These are phyloP conservation scores for Aureobasidium vineae DNA, from an alignment of 2,329 filamentous ascomycete species.

Conservation along the genomic window DNA sequence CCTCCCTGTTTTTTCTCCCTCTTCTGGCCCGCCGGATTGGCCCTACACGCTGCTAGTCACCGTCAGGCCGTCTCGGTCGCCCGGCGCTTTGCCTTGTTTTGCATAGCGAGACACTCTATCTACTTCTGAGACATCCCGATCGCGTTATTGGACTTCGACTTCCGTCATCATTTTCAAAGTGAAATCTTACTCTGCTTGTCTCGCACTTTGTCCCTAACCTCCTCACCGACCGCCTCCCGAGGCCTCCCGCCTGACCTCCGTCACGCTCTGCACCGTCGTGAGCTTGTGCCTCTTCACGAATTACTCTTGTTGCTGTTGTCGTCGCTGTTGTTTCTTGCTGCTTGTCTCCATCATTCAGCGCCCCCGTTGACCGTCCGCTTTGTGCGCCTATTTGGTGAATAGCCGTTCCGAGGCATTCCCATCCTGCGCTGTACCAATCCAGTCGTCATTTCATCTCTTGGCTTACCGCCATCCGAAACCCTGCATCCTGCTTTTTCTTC, in stretches of 20 bases:
- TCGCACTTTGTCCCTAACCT: constrained; percentile 14
- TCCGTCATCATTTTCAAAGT: constrained; percentile 6
- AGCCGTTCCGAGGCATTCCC: constrained; percentile 13
- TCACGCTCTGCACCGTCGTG: constrained; percentile 10
- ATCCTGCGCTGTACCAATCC: not conserved
- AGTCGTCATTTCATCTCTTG: constrained; percentile 25
- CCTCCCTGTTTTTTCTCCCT: constrained; percentile 13
- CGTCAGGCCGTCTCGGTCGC: constrained; percentile 21
- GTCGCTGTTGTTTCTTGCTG: constrained; percentile 12
- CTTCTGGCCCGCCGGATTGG: constrained; percentile 19
- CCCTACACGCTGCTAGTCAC: constrained; percentile 6
- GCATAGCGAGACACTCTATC: constrained; percentile 26
- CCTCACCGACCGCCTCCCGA: not conserved
- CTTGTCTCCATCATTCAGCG: not conserved
- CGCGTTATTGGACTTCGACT: constrained; percentile 18
- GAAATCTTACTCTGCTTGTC: constrained; percentile 23
- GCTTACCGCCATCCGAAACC: constrained; percentile 27
- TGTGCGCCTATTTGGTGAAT: constrained; percentile 6
- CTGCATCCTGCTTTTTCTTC: constrained; percentile 24
- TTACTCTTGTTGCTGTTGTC: constrained; percentile 1
- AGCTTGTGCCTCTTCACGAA: constrained; percentile 3
- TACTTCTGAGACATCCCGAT: constrained; percentile 24
- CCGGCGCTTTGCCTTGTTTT: constrained; percentile 18
- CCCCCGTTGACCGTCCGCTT: constrained; percentile 15
- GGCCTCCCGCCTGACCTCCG: constrained; percentile 7